Conservation (phyloP, 164 flowering plant genomes). For the Magnolia changhungtana region DNA sequence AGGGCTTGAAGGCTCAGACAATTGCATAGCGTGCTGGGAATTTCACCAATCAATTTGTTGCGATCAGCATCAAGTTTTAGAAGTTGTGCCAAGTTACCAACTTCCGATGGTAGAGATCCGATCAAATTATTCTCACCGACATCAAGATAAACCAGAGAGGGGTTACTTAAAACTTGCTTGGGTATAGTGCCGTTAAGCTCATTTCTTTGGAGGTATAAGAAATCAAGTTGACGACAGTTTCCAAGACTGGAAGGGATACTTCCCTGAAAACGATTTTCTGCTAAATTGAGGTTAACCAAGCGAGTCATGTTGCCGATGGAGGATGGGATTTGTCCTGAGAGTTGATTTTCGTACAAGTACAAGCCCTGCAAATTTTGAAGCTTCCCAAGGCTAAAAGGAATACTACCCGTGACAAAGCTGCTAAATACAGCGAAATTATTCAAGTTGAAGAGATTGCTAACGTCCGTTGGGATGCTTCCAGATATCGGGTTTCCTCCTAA, state of each 20-base stretch:
- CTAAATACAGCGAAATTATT: not conserved
- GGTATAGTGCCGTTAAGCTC: not conserved
- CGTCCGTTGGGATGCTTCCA: not conserved
- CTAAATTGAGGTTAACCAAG: not conserved
- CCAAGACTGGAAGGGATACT: not conserved
- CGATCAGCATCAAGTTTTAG: not conserved
- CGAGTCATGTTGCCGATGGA: not conserved
- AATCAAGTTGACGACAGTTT: not conserved
- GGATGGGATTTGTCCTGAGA: not conserved
- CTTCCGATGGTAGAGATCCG: not conserved
- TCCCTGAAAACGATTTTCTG: not conserved
- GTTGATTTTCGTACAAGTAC: not conserved
- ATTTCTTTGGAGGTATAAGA: not conserved
- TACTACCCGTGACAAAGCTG: not conserved
- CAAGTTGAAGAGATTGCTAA: not conserved
- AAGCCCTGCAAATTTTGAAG: not conserved
- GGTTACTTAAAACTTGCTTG: not conserved
- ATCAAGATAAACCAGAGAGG: not conserved
- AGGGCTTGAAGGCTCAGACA: constrained; percentile 1
- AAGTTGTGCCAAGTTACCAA: not conserved
- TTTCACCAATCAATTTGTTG: constrained; percentile 6
- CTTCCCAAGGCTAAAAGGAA: not conserved
- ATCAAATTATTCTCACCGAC: not conserved
- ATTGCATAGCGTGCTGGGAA: constrained; percentile 7
- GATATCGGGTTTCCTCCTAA: not conserved